phyloP scores from a whole-genome alignment of 2,329 filamentous ascomycete genomes.

The Triangularia verruculosa region DNA sequence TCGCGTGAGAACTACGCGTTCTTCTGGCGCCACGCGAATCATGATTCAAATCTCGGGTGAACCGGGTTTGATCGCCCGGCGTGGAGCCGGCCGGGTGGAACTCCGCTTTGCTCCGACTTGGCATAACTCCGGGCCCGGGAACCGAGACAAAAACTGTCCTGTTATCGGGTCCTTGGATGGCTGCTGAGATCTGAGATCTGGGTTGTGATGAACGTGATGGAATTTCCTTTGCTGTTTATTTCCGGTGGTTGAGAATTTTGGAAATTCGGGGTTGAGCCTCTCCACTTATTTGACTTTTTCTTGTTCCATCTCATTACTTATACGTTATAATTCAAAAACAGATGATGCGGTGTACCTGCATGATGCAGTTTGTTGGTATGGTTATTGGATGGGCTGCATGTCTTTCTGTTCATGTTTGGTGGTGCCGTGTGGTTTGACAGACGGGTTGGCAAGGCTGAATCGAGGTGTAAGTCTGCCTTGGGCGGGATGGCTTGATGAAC shows the following conservation, averaged over 20 bases:
- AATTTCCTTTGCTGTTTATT: background rate
- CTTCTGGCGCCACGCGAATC: background rate
- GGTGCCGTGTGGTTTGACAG: background rate
- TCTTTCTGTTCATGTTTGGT: background rate
- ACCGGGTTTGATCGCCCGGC: background rate
- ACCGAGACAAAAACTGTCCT: conserved; percentile 21
- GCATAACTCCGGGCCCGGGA: background rate
- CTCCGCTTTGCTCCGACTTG: conserved; percentile 12
- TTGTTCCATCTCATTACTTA: background rate
- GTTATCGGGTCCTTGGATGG: background rate
- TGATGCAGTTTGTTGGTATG: background rate
- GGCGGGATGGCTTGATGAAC: background rate
- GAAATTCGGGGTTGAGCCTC: background rate
- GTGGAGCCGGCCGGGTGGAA: conserved; percentile 1
- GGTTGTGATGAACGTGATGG: background rate
- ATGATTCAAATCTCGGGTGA: background rate
- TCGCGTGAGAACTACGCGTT: background rate
- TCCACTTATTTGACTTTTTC: background rate
- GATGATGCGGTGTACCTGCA: background rate
- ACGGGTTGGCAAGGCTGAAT: background rate
- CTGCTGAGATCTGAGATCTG: background rate
- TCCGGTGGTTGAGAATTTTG: background rate
- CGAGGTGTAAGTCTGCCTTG: background rate
- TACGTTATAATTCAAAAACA: background rate
- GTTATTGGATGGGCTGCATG: background rate